phyloP scores from a whole-genome alignment of 2,329 filamentous ascomycete genomes.

The Chalara sp. region DNA sequence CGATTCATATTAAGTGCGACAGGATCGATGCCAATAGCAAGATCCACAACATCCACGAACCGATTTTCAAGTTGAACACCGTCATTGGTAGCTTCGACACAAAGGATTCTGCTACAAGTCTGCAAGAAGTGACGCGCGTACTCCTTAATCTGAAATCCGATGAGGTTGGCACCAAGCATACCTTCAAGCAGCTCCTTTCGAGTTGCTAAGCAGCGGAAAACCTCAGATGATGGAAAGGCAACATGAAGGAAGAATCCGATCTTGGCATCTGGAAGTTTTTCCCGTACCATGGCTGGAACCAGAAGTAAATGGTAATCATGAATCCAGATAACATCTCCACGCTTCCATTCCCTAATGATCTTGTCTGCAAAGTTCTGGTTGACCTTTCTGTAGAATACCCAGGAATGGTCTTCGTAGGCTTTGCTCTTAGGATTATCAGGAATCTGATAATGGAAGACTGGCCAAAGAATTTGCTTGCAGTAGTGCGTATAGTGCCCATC shows the following conservation, averaged over 20 bases:
- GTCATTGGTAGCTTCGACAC: conserved; percentile 82
- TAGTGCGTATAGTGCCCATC: conserved; percentile 93
- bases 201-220: conserved; percentile 85
- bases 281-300: conserved; percentile 81
- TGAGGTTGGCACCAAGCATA: conserved; percentile 85
- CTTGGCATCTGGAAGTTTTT: conserved; percentile 85
- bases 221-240: conserved; percentile 91
- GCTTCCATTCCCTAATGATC: conserved; percentile 88
- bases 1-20: conserved; percentile 66
- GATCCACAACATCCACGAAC: conserved; percentile 80
- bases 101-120: conserved; percentile 85
- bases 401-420: conserved; percentile 94
- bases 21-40: conserved; percentile 89
- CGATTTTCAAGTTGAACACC: conserved; percentile 88
- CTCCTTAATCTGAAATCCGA: conserved; percentile 90
- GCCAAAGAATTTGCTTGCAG: conserved; percentile 97
- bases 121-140: conserved; percentile 93
- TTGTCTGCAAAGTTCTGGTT: conserved; percentile 91
- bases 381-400: conserved; percentile 87
- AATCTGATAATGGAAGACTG: conserved; percentile 96
- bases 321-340: conserved; percentile 87
- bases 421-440: conserved; percentile 98
- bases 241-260: conserved; percentile 96
- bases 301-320: conserved; percentile 93
- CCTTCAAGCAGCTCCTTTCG: conserved; percentile 84